Conservation (phyloP, 2,329 filamentous ascomycete species). For the Microdochium trichocladiopsis region DNA sequence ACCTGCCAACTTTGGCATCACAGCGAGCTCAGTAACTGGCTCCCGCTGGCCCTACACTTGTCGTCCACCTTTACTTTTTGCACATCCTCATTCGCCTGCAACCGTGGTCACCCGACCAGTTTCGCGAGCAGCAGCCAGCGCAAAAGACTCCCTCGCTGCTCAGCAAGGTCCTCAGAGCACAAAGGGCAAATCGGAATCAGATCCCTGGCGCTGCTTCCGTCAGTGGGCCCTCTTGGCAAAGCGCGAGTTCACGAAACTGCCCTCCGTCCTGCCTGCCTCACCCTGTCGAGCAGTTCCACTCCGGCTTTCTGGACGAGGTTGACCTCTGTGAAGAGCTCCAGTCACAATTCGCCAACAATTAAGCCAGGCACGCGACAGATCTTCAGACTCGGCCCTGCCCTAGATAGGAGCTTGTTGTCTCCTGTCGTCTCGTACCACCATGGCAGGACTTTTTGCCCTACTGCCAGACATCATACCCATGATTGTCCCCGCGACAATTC, state of each 20-base stretch:
- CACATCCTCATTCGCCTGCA: not conserved
- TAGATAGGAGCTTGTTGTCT: not conserved
- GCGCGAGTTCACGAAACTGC: no score
- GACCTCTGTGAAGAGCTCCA: no score
- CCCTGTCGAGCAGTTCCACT: no score
- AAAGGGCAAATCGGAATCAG: not conserved
- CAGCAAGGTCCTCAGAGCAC: not conserved
- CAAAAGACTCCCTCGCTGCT: not conserved
- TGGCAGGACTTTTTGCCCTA: slow-evolving; percentile 48
- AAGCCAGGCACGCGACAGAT: not conserved
- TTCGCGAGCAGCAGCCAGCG: not conserved
- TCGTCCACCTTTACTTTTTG: not conserved
- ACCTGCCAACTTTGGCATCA: not conserved
- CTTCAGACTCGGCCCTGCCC: not conserved
- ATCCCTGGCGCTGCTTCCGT: no score
- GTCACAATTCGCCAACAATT: no score
- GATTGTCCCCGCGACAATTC: slow-evolving; percentile 50
- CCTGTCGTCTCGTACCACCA: not conserved
- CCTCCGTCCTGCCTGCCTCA: no score
- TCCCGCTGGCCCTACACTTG: not conserved
- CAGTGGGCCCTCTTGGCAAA: no score
- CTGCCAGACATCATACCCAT: slow-evolving; percentile 53
- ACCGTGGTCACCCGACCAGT: not conserved
- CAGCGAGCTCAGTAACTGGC: not conserved
- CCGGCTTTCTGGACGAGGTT: no score